Percentiles rank a stretch among this genome's conserved stretches.
Evolutionary conservation across 306 rosid genomes (phyloP).

Genomic region (Inga laurina): DNA sequence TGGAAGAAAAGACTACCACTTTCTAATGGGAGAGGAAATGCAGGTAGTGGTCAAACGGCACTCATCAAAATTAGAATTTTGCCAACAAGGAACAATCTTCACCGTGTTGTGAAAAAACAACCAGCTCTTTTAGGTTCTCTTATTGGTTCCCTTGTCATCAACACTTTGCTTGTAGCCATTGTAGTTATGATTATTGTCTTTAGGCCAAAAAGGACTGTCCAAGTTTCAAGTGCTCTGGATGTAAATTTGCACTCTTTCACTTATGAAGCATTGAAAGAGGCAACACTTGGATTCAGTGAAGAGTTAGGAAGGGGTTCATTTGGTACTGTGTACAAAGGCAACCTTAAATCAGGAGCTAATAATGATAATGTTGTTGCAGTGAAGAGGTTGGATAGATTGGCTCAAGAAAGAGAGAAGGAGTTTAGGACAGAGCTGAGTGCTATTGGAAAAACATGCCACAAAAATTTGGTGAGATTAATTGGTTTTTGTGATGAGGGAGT

Average conservation of each 20-base stretch:
- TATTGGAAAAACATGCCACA: conserved; percentile 48
- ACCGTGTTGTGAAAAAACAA: neutral
- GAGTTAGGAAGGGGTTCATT: conserved; percentile 49
- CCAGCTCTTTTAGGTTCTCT: conserved; percentile 34
- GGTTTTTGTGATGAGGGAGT: conserved; percentile 50
- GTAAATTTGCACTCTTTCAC: conserved; percentile 39
- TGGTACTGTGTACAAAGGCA: conserved; percentile 52
- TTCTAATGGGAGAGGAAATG: conserved; percentile 38
- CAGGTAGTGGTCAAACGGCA: neutral
- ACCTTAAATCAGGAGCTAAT: conserved; percentile 12
- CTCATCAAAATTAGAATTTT: neutral
- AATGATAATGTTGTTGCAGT: conserved; percentile 29
- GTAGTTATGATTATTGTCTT: conserved; percentile 11
- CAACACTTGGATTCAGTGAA: conserved; percentile 38
- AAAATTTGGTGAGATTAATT: conserved; percentile 45
- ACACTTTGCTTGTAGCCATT: conserved; percentile 17
- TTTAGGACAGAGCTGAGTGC: conserved; percentile 43
- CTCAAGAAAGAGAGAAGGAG: conserved; percentile 45
- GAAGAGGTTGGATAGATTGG: conserved; percentile 48
- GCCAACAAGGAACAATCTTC: neutral
- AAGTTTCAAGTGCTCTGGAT: conserved; percentile 30
- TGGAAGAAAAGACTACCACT: conserved; percentile 49
- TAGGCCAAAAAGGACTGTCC: conserved; percentile 25
- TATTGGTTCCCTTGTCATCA: conserved; percentile 33
- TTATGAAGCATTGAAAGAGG: conserved; percentile 37